Percentiles rank a stretch among this genome's conserved stretches.
Evolutionary conservation across 2,329 filamentous ascomycete species (phyloP).

Genomic region (Xylariaceae sp.): DNA sequence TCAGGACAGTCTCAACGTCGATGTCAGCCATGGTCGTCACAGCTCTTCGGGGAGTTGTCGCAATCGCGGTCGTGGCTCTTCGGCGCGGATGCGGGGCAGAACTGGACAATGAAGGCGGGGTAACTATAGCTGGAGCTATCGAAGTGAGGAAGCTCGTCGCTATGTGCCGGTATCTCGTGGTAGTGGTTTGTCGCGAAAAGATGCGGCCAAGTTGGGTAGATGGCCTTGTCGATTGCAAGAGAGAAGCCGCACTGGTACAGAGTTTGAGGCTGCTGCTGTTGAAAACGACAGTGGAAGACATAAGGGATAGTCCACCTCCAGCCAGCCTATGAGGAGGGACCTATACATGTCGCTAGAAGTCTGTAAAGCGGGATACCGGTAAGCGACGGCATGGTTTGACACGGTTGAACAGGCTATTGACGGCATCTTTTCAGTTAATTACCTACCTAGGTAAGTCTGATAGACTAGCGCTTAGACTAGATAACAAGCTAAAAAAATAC

Average conservation of each 20-base stretch:
- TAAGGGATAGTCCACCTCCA: neutral
- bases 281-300: conserved; percentile 8
- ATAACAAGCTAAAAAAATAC: neutral
- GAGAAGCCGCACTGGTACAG: neutral
- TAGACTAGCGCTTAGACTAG: neutral
- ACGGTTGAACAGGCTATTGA: conserved; percentile 17
- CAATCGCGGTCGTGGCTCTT: conserved; percentile 12
- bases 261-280: conserved; percentile 4
- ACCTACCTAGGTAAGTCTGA: too few relatives aligned
- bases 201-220: neutral
- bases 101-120: conserved; percentile 27
- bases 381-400: conserved; percentile 12
- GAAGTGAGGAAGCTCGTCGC: neutral
- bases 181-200: neutral
- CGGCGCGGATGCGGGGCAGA: conserved; percentile 31
- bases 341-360: neutral
- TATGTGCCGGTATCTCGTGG: neutral
- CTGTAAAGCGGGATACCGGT: too few relatives aligned
- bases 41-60: conserved; percentile 22
- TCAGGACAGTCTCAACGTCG: conserved; percentile 60
- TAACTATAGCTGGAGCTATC: conserved; percentile 24
- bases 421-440: too few relatives aligned
- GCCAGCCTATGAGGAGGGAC: neutral
- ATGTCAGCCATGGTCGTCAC: conserved; percentile 39
- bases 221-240: neutral